These are phyloP conservation scores for Lachancea quebecensis DNA, from an alignment of 805 yeast species.

Conservation along the genomic window DNA sequence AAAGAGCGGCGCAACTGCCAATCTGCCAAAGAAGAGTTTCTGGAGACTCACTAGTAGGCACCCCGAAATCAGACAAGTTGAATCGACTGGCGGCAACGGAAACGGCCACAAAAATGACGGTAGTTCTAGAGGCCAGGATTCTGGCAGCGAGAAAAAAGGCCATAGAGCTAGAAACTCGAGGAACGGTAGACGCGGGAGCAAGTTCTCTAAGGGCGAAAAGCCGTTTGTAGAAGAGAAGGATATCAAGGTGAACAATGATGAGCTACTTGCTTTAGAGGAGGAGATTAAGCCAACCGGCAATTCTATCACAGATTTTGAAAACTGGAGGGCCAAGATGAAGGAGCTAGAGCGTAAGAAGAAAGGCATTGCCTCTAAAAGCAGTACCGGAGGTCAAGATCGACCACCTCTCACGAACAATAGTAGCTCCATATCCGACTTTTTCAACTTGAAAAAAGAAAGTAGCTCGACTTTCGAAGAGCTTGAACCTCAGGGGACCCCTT, in stretches of 20 bases:
- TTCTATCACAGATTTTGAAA: constrained; percentile 36
- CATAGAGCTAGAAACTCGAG: constrained; percentile 13
- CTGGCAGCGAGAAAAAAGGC: constrained; percentile 11
- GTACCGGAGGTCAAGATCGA: constrained; percentile 7
- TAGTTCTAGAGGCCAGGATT: constrained; percentile 7
- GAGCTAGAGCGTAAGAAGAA: constrained; percentile 32
- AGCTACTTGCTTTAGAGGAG: constrained; percentile 28
- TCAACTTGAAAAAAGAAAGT: constrained; percentile 18
- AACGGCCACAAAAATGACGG: constrained; percentile 5
- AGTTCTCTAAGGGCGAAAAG: constrained; percentile 11
- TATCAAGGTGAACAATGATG: constrained; percentile 28
- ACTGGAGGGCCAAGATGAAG: constrained; percentile 35
- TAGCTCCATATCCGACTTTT: constrained; percentile 29
- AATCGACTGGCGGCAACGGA: constrained; percentile 2
- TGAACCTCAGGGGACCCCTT: constrained; percentile 8
- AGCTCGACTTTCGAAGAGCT: constrained; percentile 9
- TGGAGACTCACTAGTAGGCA: constrained; percentile 38
- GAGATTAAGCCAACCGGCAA: constrained; percentile 31
- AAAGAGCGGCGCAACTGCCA: constrained; percentile 29
- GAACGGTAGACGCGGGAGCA: constrained; percentile 13
- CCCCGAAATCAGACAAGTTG: constrained; percentile 11
- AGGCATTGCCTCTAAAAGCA: constrained; percentile 17
- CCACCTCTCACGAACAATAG: constrained; percentile 15
- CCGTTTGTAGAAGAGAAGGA: constrained; percentile 22
- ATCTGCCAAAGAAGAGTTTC: constrained; percentile 42